Evolutionary conservation across 495 filamentous ascomycete species (phyloP).

Genomic region (Polyplosphaeria fusca): DNA sequence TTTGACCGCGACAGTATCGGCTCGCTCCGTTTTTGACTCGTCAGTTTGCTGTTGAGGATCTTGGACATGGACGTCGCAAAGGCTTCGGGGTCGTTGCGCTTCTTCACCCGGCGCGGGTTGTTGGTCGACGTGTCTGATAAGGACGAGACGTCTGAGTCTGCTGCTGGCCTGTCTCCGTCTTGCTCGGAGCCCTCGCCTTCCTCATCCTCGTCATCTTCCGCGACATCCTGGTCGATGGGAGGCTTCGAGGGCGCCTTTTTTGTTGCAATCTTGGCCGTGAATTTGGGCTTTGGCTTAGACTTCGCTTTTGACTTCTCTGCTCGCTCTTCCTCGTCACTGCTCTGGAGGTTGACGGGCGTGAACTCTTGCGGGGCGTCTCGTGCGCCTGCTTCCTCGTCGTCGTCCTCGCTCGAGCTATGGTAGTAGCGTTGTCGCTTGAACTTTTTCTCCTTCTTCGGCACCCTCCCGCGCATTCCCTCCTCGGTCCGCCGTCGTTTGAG

Average conservation of each 20-base stretch:
- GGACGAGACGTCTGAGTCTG: slow-evolving; percentile 26
- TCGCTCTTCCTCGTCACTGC: slow-evolving; percentile 47
- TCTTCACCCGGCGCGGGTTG: slow-evolving; percentile 45
- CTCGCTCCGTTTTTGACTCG: slow-evolving; percentile 72
- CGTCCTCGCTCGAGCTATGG: slow-evolving; percentile 67
- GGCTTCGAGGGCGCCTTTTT: slow-evolving; percentile 39
- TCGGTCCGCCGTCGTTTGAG: slow-evolving; percentile 37
- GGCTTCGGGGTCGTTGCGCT: slow-evolving; percentile 84
- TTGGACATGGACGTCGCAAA: slow-evolving; percentile 90
- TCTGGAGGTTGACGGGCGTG: slow-evolving; percentile 58
- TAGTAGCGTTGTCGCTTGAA: slow-evolving; percentile 68
- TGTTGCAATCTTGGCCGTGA: slow-evolving; percentile 18
- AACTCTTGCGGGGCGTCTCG: slow-evolving; percentile 46
- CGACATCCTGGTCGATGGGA: slow-evolving; percentile 39
- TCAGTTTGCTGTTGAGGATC: slow-evolving; percentile 83
- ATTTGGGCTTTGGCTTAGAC: slow-evolving; percentile 28
- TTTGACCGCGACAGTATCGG: slow-evolving; percentile 81
- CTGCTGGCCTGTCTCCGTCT: slow-evolving; percentile 5
- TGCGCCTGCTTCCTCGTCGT: slow-evolving; percentile 47
- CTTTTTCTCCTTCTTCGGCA: slow-evolving; percentile 55
- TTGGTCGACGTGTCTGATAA: slow-evolving; percentile 33
- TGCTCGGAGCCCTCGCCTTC: slow-evolving; percentile 38
- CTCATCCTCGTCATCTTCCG: slow-evolving; percentile 37
- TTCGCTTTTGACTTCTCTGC: slow-evolving; percentile 34
- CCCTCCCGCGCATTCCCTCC: slow-evolving; percentile 34